Conservation (phyloP, 2,329 filamentous ascomycete genomes). For the Blastomyces parvus region DNA sequence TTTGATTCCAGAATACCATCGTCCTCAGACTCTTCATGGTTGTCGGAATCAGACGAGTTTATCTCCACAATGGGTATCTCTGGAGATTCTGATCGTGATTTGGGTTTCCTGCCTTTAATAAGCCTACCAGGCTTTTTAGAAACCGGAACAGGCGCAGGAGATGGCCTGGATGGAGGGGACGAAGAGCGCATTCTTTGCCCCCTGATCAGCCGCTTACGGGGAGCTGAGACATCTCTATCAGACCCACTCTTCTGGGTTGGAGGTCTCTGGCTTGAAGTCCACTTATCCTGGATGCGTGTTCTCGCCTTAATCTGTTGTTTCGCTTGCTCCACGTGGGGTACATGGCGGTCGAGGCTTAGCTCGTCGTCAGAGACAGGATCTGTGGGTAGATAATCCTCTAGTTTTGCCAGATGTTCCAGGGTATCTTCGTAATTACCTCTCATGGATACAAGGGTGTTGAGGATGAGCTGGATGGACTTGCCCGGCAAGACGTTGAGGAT, state of each 20-base stretch:
- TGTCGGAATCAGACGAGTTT: conserved; percentile 35
- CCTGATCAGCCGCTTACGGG: conserved; percentile 32
- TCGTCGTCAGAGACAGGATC: conserved; percentile 37
- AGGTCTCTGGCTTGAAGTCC: conserved; percentile 40
- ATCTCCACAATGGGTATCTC: conserved; percentile 35
- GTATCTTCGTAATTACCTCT: conserved; percentile 49
- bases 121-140: conserved; percentile 32
- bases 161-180: conserved; percentile 19
- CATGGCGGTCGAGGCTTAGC: conserved; percentile 22
- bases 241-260: conserved; percentile 18
- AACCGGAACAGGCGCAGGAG: conserved; percentile 18
- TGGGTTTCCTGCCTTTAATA: conserved; percentile 40
- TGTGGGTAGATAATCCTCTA: conserved; percentile 26
- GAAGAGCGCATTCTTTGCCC: conserved; percentile 26
- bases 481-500: conserved; percentile 43
- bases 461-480: conserved; percentile 39
- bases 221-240: conserved; percentile 23
- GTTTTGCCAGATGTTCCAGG: conserved; percentile 37
- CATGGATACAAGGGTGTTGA: conserved; percentile 42
- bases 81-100: conserved; percentile 25
- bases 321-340: conserved; percentile 23
- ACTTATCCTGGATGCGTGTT: conserved; percentile 51
- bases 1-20: conserved; percentile 41
- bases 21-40: conserved; percentile 29
- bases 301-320: conserved; percentile 48